phyloP scores from a whole-genome alignment of 768 basidiomycete species.

The Austroboletus eburneus region DNA sequence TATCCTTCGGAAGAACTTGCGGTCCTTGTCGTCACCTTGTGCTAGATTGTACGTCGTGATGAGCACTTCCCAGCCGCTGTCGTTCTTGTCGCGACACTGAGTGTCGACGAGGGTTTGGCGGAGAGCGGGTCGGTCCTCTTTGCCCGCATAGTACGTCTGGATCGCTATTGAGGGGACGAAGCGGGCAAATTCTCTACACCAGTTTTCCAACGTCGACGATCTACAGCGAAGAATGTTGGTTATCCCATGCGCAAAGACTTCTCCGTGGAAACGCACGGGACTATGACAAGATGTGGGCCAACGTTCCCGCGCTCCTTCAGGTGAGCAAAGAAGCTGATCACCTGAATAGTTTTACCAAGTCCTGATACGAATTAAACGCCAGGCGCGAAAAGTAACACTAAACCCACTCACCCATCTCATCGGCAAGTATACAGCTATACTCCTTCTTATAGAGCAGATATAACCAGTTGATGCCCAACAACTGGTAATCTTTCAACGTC shows the following conservation, averaged over 20 bases:
- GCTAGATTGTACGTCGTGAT: constrained; percentile 96
- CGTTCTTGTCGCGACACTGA: constrained; percentile 43
- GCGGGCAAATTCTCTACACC: constrained; percentile 92
- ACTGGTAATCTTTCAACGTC: constrained; percentile 91
- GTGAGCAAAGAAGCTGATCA: constrained; percentile 93
- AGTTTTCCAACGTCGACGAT: constrained; percentile 96
- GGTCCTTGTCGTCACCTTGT: constrained; percentile 79
- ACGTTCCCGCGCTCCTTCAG: constrained; percentile 72
- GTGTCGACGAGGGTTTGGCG: constrained; percentile 69
- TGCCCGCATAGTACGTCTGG: constrained; percentile 91
- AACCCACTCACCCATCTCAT: constrained; percentile 87
- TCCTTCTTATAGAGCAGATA: constrained; percentile 76
- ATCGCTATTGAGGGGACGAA: constrained; percentile 86
- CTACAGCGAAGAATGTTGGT: constrained; percentile 35
- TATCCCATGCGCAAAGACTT: background rate
- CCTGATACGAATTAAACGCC: constrained; percentile 42
- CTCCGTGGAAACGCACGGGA: constrained; percentile 64
- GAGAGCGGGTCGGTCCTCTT: constrained; percentile 75
- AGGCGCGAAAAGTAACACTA: background rate
- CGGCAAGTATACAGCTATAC: constrained; percentile 93
- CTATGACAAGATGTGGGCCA: constrained; percentile 91
- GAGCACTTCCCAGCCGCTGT: constrained; percentile 83
- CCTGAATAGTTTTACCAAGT: constrained; percentile 97
- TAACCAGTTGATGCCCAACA: constrained; percentile 97
- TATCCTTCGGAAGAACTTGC: constrained; percentile 88